phyloP scores from a whole-genome alignment of 75 land plant species.

The Larix kaempferi region DNA sequence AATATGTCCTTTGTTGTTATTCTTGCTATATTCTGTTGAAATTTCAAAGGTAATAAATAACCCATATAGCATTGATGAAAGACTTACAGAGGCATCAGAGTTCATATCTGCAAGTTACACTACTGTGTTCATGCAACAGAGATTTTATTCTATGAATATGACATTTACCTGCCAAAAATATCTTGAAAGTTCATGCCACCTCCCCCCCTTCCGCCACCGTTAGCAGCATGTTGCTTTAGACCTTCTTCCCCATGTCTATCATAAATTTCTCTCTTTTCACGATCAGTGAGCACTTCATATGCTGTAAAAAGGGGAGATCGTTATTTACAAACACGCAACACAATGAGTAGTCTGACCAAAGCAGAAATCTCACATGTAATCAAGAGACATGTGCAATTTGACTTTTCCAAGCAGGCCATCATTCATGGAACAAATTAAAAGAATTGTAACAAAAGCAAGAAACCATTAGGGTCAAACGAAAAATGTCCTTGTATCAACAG shows the following conservation, averaged over 20 bases:
- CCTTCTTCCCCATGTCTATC: constrained; percentile 93
- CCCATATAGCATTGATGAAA: too few species aligned
- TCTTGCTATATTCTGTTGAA: too few species aligned
- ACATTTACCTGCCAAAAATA: constrained; percentile 63
- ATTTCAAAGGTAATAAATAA: too few species aligned
- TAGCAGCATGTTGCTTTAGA: constrained; percentile 66
- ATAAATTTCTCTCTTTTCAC: constrained; percentile 79
- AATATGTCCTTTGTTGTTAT: too few species aligned
- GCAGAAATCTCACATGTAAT: not conserved
- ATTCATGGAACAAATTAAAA: not conserved
- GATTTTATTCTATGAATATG: not conserved
- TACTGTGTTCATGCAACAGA: not conserved
- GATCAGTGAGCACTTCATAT: constrained; percentile 80
- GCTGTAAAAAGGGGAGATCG: constrained; percentile 30
- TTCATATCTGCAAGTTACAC: not conserved
- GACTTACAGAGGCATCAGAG: not conserved
- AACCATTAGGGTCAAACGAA: not conserved
- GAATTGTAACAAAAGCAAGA: not conserved
- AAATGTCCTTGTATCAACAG: not conserved
- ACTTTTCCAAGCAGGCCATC: not conserved
- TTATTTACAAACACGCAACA: too few species aligned
- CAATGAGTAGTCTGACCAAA: not conserved
- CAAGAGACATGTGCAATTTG: not conserved
- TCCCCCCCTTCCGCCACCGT: constrained; percentile 72
- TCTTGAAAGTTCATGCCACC: constrained; percentile 74